phyloP scores from a whole-genome alignment of 2,329 filamentous ascomycete genomes.

The Oidium heveae region DNA sequence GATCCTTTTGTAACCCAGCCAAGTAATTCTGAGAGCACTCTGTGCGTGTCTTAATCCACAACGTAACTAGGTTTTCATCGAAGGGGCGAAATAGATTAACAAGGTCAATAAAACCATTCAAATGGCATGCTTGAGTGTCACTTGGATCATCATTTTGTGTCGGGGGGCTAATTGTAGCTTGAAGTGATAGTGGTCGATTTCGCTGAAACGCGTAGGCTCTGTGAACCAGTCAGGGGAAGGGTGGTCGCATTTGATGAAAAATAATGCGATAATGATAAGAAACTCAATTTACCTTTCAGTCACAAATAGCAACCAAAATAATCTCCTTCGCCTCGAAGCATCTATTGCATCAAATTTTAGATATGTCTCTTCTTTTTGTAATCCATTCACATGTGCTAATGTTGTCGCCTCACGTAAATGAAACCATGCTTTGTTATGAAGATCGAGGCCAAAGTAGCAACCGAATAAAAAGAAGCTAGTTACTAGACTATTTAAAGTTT shows the following conservation, averaged over 20 bases:
- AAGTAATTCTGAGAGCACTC: conserved; percentile 33
- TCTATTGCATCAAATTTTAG: conserved; percentile 31
- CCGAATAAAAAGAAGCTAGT: conserved; percentile 64
- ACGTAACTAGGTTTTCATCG: conserved; percentile 34
- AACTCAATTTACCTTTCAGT: conserved; percentile 31
- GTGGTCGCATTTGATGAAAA: conserved; percentile 2
- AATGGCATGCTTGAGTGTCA: conserved; percentile 26
- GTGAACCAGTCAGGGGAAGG: conserved; percentile 1
- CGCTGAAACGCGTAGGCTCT: conserved; percentile 48
- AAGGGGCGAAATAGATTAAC: conserved; percentile 39
- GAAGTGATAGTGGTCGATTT: conserved; percentile 42
- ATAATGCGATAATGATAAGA: neutral
- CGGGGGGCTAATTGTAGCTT: conserved; percentile 41
- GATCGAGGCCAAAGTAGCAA: conserved; percentile 43
- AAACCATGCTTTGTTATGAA: conserved; percentile 57
- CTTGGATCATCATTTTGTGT: conserved; percentile 32
- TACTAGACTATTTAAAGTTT: conserved; percentile 31
- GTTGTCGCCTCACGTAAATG: conserved; percentile 55
- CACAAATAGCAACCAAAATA: conserved; percentile 51
- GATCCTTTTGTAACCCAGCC: conserved; percentile 32
- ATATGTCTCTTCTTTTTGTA: conserved; percentile 40
- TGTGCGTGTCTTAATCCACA: conserved; percentile 39
- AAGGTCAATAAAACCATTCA: conserved; percentile 31
- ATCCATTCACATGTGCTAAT: conserved; percentile 32
- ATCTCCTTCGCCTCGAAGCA: conserved; percentile 33